Evolutionary conservation across 208 protist genomes (phyloP).

Genomic region (Crithidia bombi): DNA sequence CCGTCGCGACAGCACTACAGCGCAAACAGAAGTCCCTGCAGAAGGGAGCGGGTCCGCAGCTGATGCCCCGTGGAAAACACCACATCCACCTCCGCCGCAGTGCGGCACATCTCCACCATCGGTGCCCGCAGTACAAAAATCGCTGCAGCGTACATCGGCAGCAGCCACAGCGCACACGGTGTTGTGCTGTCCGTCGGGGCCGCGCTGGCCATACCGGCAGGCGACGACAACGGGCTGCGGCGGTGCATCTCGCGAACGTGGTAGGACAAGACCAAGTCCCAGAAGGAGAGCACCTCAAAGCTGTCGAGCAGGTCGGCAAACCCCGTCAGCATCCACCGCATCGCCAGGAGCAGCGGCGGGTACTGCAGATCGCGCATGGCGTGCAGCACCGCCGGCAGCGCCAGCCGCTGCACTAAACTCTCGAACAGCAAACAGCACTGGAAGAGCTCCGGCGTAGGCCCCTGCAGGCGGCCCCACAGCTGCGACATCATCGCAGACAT

Average conservation of each 20-base stretch:
- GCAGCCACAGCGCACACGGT: constrained; percentile 77
- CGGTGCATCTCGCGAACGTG: constrained; percentile 72
- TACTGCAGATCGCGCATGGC: constrained; percentile 56
- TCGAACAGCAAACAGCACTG: constrained; percentile 88
- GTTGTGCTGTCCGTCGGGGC: constrained; percentile 15
- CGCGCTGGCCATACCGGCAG: constrained; percentile 35
- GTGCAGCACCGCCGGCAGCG: constrained; percentile 69
- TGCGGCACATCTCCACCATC: constrained; percentile 66
- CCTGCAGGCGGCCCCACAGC: constrained; percentile 83
- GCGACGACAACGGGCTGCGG: constrained; percentile 45
- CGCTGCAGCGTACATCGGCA: constrained; percentile 76
- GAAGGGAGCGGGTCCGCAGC: constrained; percentile 52
- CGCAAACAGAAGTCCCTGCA: constrained; percentile 78
- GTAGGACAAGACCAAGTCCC: constrained; percentile 83
- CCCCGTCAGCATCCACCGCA: constrained; percentile 86
- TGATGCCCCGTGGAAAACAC: constrained; percentile 72
- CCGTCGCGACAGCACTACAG: neutral
- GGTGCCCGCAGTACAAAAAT: constrained; percentile 85
- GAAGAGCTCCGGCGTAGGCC: constrained; percentile 83
- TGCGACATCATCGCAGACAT: constrained; percentile 67
- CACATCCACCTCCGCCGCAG: constrained; percentile 54
- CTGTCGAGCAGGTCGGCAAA: constrained; percentile 81
- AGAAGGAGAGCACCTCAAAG: constrained; percentile 74
- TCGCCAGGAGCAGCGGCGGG: constrained; percentile 66
- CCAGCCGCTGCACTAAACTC: constrained; percentile 57